These are phyloP conservation scores for Moesziomyces sp. DNA, from an alignment of 1,284 basidiomycete species.

Conservation along the genomic window DNA sequence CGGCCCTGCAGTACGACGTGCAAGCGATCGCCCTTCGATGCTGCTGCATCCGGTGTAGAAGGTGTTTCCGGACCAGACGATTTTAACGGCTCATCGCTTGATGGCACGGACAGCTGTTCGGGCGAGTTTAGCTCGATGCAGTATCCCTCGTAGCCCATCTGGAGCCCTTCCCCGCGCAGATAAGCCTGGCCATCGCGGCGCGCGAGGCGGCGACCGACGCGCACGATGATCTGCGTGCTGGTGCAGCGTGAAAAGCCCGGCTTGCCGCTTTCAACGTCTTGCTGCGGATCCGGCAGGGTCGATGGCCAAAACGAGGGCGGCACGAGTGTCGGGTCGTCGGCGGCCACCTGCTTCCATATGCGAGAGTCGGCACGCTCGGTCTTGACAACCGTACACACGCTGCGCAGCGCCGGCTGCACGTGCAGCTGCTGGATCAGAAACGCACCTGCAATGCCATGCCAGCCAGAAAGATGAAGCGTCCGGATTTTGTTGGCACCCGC, in stretches of 20 bases:
- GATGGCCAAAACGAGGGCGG: background rate
- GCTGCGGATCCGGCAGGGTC: background rate
- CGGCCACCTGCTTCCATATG: conserved; percentile 36
- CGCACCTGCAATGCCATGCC: conserved; percentile 41
- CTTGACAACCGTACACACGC: conserved; percentile 32
- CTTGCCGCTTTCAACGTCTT: background rate
- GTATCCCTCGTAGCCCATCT: conserved; percentile 37
- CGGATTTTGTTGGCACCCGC: conserved; percentile 11
- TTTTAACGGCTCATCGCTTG: background rate
- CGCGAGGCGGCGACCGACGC: conserved; percentile 22
- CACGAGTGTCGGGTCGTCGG: conserved; percentile 9
- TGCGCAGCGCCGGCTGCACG: conserved; percentile 13
- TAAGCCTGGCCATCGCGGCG: conserved; percentile 13
- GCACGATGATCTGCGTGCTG: conserved; percentile 33
- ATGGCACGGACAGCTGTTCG: background rate
- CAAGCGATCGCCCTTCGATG: background rate
- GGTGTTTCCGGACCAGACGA: background rate
- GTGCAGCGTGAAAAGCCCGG: conserved; percentile 11
- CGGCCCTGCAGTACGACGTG: conserved; percentile 35
- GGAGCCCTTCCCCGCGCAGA: conserved; percentile 33
- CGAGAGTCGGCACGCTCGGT: conserved; percentile 41
- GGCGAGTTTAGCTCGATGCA: conserved; percentile 16
- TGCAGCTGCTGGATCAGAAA: conserved; percentile 40
- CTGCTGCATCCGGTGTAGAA: background rate
- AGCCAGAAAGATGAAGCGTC: conserved; percentile 23